Percentiles rank a stretch among this genome's conserved stretches.
Conservation (phyloP, 73 alveolate genomes). For the Paramecium bursaria region DNA sequence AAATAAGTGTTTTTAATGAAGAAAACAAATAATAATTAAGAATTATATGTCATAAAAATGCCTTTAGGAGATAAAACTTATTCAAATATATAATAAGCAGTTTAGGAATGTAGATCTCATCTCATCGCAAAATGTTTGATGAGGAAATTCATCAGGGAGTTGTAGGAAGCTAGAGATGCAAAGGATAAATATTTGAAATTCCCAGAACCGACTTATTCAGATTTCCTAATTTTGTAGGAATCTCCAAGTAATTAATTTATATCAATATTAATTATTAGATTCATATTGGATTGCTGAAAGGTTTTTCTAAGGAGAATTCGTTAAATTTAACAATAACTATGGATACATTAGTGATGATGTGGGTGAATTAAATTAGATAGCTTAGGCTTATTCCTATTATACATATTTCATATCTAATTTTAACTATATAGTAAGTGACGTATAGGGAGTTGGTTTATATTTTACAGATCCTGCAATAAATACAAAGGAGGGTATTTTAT, state of each 20-base stretch:
- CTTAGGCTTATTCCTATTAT: slow-evolving; percentile 38
- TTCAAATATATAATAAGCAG: background rate
- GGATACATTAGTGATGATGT: slow-evolving; percentile 29
- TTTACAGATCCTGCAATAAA: slow-evolving; percentile 58
- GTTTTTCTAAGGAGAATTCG: slow-evolving; percentile 25
- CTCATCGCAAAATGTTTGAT: slow-evolving; percentile 41
- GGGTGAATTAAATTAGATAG: slow-evolving; percentile 1
- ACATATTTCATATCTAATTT: slow-evolving; percentile 43
- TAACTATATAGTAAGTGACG: slow-evolving; percentile 49
- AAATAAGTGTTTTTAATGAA: slow-evolving; percentile 60
- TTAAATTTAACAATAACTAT: slow-evolving; percentile 30
- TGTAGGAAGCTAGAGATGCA: slow-evolving; percentile 25
- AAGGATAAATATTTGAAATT: background rate
- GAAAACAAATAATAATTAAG: background rate
- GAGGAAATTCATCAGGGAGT: slow-evolving; percentile 35
- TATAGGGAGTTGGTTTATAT: slow-evolving; percentile 46
- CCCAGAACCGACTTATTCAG: slow-evolving; percentile 31
- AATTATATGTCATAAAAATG: slow-evolving; percentile 54
- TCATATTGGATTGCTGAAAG: slow-evolving; percentile 62
- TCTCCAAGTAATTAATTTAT: background rate
- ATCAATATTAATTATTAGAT: background rate
- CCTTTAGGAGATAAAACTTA: slow-evolving; percentile 42
- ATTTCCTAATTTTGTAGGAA: slow-evolving; percentile 31
- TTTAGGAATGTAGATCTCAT: slow-evolving; percentile 43
- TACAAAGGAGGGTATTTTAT: slow-evolving; percentile 37